Evolutionary conservation across 2,329 filamentous ascomycete species (phyloP), one percentile per base, ranked within the genome.

Genomic region (Penicillium fuscoglaucum): DNA sequence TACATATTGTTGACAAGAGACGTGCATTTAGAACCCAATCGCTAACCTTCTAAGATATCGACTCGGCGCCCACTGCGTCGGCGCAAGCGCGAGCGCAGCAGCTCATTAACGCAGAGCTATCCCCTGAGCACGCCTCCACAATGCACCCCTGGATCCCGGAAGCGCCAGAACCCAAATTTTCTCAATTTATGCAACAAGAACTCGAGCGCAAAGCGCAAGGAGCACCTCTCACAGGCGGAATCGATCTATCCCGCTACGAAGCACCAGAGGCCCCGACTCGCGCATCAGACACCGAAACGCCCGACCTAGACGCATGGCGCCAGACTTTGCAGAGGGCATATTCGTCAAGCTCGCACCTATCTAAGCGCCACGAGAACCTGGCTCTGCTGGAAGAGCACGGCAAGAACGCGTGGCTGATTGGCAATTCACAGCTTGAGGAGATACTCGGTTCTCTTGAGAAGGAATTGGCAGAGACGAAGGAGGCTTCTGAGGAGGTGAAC

Each of bases 361-460:
- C 79, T 2, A 78, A 77, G 51, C 78, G 85, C 28, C 74, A 83
- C 51, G 80, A 82, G 44, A 86, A 88, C 74, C 84, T 96, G 19
- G 79, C 81, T 1, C 82, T 96, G n/a, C 84, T 96, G 21, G 90
- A 95, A 68, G 82, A 82, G 51, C 88, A 88, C 74, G 95, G 93
- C 65, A 91, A 91, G 77, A 96, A 96, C 74, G 89, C 91, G 10
- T 98, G 95, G 93, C 81, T 99, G 55, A 83, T 96, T 9, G 86
- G 86, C 6, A 99, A 99, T 75, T 85, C 88, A 67, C 86, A 90
- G 65, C 75, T 92, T 21, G 93, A 97, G 76, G 84, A 85, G 44
- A 83, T 91, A 43, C 76, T 96, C 52, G 82, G 83, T 51, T 74
- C 74, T 13, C 70, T 96, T 28, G 93, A 98, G 80, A 80, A 81